These are phyloP conservation scores for Neonectria hederae DNA, from an alignment of 2,329 filamentous ascomycete species.

Conservation along the genomic window DNA sequence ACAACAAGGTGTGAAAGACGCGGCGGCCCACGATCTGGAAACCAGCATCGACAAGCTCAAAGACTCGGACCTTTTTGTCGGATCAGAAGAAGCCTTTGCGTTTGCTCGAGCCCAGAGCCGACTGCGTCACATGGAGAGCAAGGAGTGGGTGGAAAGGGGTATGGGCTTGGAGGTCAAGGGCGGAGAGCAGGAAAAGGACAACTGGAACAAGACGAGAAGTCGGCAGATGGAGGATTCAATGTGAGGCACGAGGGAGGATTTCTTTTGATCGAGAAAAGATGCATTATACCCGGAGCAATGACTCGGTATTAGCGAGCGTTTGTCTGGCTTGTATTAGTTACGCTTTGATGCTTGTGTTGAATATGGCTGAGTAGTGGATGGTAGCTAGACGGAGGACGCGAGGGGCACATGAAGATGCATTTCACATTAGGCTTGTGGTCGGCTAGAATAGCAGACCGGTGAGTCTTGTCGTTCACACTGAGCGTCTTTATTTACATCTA, in stretches of 20 bases:
- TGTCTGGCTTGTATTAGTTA: constrained; percentile 40
- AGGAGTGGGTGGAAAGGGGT: constrained; percentile 91
- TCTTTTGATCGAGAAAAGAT: constrained; percentile 22
- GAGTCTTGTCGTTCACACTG: background rate
- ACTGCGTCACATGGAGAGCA: constrained; percentile 90
- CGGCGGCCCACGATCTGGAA: constrained; percentile 88
- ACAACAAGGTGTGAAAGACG: constrained; percentile 61
- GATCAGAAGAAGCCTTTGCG: constrained; percentile 95
- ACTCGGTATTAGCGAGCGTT: constrained; percentile 41
- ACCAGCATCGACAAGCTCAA: constrained; percentile 87
- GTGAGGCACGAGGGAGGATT: constrained; percentile 48
- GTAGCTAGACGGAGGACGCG: constrained; percentile 17
- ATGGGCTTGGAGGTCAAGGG: constrained; percentile 72
- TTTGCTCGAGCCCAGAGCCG: constrained; percentile 89
- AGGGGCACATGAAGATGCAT: constrained; percentile 1
- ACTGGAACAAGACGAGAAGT: constrained; percentile 72
- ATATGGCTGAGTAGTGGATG: constrained; percentile 15
- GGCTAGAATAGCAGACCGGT: background rate
- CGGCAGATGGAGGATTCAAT: constrained; percentile 75
- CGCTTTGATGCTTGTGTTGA: constrained; percentile 25
- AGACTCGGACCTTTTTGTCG: constrained; percentile 85
- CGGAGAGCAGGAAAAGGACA: constrained; percentile 71
- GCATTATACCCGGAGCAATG: constrained; percentile 44
- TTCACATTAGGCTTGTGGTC: background rate
- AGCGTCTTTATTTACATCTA: too few relatives aligned